Evolutionary conservation across 1,139 yeast species (phyloP).

Genomic region (Blastobotrys indianensis): DNA sequence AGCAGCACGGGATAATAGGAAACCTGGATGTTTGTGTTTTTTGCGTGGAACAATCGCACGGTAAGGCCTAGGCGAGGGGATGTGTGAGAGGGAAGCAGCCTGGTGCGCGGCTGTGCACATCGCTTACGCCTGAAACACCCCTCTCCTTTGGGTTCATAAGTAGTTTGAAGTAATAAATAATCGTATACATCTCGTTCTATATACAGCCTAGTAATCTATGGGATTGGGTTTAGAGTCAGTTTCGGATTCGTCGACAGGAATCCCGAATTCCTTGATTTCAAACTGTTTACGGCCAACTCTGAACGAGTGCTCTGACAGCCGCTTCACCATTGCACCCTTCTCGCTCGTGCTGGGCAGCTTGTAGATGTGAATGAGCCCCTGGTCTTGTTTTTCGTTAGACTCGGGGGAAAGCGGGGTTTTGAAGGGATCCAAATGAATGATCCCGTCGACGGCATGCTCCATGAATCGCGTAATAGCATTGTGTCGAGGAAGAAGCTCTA

Average conservation of each 20-base stretch:
- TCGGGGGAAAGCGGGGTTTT: constrained; percentile 64
- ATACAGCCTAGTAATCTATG: constrained; percentile 8
- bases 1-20: too few relatives aligned
- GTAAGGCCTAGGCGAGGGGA: background rate
- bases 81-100: background rate
- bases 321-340: constrained; percentile 71
- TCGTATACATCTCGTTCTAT: background rate
- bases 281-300: constrained; percentile 76
- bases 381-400: constrained; percentile 33
- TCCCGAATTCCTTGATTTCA: constrained; percentile 89
- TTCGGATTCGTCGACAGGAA: constrained; percentile 80
- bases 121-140: background rate
- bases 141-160: background rate
- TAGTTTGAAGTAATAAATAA: background rate
- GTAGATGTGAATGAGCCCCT: constrained; percentile 74
- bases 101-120: background rate
- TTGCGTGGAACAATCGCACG: background rate
- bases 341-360: constrained; percentile 71
- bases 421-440: constrained; percentile 75
- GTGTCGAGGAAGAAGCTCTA: constrained; percentile 61
- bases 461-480: constrained; percentile 45
- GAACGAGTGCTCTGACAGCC: constrained; percentile 76
- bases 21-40: too few relatives aligned
- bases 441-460: constrained; percentile 62
- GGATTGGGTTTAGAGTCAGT: constrained; percentile 22